A percentile compares a stretch with the other conserved stretches of the same genome.
Evolutionary conservation across 495 filamentous ascomycete species (phyloP).

Genomic region (Aspergillus diversus): DNA sequence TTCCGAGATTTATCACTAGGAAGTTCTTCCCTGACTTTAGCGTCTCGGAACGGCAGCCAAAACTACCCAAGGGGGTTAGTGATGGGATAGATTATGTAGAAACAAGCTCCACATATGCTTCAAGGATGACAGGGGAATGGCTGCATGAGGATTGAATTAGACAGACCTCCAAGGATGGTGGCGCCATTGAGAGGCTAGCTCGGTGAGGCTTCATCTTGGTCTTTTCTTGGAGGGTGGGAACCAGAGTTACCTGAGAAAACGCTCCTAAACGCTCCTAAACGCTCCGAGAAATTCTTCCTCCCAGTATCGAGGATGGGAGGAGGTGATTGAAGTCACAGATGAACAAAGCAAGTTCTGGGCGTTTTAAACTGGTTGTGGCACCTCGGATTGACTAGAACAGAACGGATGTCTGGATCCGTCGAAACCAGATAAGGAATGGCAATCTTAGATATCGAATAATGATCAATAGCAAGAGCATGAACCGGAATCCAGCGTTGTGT

Average conservation of each 20-base stretch:
- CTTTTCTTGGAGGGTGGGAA: background rate
- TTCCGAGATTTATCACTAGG: background rate
- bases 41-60: background rate
- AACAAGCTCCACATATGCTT: slow-evolving; percentile 18
- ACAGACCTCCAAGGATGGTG: slow-evolving; percentile 5
- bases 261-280: slow-evolving; percentile 15
- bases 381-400: background rate
- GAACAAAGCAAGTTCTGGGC: no score
- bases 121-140: slow-evolving; percentile 3
- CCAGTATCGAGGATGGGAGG: background rate
- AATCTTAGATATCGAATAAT: background rate
- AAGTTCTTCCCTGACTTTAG: background rate
- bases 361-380: background rate
- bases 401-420: slow-evolving; percentile 2
- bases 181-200: slow-evolving; percentile 5
- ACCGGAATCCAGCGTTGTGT: background rate
- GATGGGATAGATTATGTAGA: background rate
- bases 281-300: background rate
- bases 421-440: background rate
- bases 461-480: background rate
- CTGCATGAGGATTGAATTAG: background rate
- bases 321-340: background rate
- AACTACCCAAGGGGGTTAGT: slow-evolving; percentile 2
- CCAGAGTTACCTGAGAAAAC: background rate
- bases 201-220: background rate